Percentiles rank a stretch among this genome's conserved stretches.
Conservation (phyloP, 176 grass and related monocot genomes). For the Eleusine coracana region DNA sequence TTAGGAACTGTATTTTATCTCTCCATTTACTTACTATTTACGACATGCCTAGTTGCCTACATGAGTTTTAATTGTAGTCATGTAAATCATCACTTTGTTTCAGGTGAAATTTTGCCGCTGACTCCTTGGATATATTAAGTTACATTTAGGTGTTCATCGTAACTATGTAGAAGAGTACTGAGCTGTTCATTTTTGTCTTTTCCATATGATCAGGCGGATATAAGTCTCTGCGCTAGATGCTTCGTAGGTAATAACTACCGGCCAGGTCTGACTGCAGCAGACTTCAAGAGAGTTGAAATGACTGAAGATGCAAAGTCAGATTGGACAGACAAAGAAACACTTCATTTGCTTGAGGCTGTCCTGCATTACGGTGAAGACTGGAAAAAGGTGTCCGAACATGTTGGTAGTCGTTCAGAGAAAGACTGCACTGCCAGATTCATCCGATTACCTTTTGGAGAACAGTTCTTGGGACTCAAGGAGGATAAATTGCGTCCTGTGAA, state of each 20-base stretch:
- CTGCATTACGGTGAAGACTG: slow-evolving; percentile 90
- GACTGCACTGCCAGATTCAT: slow-evolving; percentile 93
- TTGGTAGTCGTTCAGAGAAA: slow-evolving; percentile 81
- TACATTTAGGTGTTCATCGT: slow-evolving; percentile 2
- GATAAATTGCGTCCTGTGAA: slow-evolving; percentile 43
- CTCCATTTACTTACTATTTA: slow-evolving; percentile 9
- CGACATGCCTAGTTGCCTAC: not conserved
- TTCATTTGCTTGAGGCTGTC: slow-evolving; percentile 95
- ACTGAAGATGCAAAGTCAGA: slow-evolving; percentile 80
- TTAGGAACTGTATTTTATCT: not conserved
- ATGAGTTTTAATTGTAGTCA: not conserved
- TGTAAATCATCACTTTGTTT: slow-evolving; percentile 20
- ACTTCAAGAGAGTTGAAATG: slow-evolving; percentile 90
- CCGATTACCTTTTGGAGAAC: slow-evolving; percentile 87
- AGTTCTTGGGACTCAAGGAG: slow-evolving; percentile 76
- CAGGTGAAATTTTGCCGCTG: not conserved
- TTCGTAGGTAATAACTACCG: slow-evolving; percentile 80
- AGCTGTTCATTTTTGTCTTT: slow-evolving; percentile 34
- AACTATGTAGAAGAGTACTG: not conserved
- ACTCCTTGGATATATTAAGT: slow-evolving; percentile 16
- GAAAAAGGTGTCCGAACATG: slow-evolving; percentile 92
- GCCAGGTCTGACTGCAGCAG: slow-evolving; percentile 76
- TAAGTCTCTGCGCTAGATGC: slow-evolving; percentile 86
- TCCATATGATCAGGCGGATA: slow-evolving; percentile 69
- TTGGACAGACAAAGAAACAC: slow-evolving; percentile 98